Evolutionary conservation across 1,284 basidiomycete genomes (phyloP).

Genomic region (Ganoderma leucocontextum): DNA sequence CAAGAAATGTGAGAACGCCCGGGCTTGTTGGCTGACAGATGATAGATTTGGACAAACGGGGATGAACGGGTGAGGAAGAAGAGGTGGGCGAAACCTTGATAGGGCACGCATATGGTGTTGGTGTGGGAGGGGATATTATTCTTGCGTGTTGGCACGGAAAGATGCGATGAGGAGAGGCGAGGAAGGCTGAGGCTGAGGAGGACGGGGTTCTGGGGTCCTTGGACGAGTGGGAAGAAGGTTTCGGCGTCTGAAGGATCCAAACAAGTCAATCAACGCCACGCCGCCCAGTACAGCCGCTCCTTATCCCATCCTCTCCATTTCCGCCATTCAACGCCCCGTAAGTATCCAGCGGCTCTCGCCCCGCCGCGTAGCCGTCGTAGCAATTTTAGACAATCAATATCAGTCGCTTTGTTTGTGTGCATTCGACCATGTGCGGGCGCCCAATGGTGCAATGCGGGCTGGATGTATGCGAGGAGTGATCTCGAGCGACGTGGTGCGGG

Average conservation of each 20-base stretch:
- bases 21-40: conserved; percentile 25
- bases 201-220: conserved; percentile 36
- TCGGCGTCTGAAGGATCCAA: conserved; percentile 37
- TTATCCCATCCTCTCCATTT: conserved; percentile 35
- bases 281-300: conserved; percentile 34
- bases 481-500: conserved; percentile 24
- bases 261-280: conserved; percentile 45
- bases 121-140: conserved; percentile 3
- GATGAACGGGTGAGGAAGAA: background rate
- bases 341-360: conserved; percentile 21
- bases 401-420: background rate
- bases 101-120: conserved; percentile 16
- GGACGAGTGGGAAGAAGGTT: conserved; percentile 44
- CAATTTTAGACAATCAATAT: background rate
- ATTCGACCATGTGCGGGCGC: background rate
- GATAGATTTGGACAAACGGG: conserved; percentile 22
- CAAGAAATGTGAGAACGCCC: conserved; percentile 6
- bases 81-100: conserved; percentile 9
- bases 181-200: conserved; percentile 5
- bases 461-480: conserved; percentile 30
- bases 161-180: conserved; percentile 15
- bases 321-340: conserved; percentile 34
- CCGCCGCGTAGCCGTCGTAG: conserved; percentile 13
- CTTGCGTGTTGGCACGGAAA: conserved; percentile 14
- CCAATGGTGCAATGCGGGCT: conserved; percentile 8